A percentile compares a stretch with the other conserved stretches of the same genome.
Evolutionary conservation across 2,329 filamentous ascomycete genomes (phyloP).

Genomic region (Polychaeton citri): DNA sequence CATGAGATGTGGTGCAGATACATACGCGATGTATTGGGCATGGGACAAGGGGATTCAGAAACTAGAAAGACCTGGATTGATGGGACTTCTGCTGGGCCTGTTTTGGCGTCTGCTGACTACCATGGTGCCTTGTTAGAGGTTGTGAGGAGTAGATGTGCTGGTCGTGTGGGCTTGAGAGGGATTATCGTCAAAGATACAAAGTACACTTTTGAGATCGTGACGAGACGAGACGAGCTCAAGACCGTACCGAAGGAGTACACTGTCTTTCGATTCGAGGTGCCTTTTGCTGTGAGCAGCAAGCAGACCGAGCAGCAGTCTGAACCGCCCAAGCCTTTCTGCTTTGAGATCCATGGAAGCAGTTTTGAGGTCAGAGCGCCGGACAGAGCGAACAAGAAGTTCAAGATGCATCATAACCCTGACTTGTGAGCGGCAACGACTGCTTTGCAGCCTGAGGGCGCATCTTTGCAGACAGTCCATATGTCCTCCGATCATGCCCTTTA

Average conservation of each 20-base stretch:
- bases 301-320: constrained; percentile 6
- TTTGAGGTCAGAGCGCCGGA: constrained; percentile 74
- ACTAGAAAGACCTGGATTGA: constrained; percentile 35
- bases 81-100: constrained; percentile 48
- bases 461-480: too few species aligned
- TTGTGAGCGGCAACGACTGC: too few species aligned
- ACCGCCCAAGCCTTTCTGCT: constrained; percentile 43
- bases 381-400: constrained; percentile 83
- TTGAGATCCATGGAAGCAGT: constrained; percentile 79
- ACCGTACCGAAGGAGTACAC: constrained; percentile 82
- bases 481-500: too few species aligned
- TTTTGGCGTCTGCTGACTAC: constrained; percentile 75
- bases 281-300: constrained; percentile 24
- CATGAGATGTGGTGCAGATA: constrained; percentile 74
- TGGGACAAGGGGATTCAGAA: constrained; percentile 15
- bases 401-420: constrained; percentile 63
- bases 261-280: constrained; percentile 64
- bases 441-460: too few species aligned
- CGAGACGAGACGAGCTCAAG: constrained; percentile 56
- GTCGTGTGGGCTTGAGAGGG: constrained; percentile 69
- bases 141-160: constrained; percentile 65
- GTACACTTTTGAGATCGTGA: constrained; percentile 76
- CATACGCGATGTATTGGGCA: constrained; percentile 64
- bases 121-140: constrained; percentile 79
- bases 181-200: constrained; percentile 83